phyloP scores from a whole-genome alignment of 2,329 filamentous ascomycete species.

The Arthrobotrys sinensis region DNA sequence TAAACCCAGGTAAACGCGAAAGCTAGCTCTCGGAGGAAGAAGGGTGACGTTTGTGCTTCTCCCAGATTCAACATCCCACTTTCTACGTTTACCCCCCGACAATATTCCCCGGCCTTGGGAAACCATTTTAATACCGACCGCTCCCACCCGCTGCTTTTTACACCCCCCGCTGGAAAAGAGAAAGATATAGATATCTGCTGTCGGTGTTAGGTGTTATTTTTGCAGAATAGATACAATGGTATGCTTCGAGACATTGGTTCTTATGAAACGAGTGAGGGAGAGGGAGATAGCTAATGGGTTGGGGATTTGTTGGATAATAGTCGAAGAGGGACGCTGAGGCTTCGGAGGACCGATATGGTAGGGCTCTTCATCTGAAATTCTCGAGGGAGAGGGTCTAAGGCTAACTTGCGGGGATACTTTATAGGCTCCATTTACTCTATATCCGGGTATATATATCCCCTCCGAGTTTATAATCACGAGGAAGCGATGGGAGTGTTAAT shows the following conservation, averaged over 20 bases:
- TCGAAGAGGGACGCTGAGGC: slow-evolving; percentile 68
- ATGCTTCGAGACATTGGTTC: too few relatives aligned
- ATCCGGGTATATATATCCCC: slow-evolving; percentile 72
- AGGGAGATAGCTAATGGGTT: slow-evolving; percentile 8
- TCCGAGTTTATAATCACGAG: slow-evolving; percentile 5
- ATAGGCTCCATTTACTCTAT: slow-evolving; percentile 79
- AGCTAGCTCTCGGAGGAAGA: slow-evolving; percentile 27
- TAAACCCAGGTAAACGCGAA: slow-evolving; percentile 15
- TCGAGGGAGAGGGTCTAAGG: slow-evolving; percentile 7
- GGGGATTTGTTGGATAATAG: slow-evolving; percentile 6
- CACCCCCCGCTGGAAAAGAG: background rate
- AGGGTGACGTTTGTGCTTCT: slow-evolving; percentile 27
- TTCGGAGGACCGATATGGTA: slow-evolving; percentile 74
- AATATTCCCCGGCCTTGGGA: background rate
- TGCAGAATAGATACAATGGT: too few relatives aligned
- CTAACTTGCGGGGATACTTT: slow-evolving; percentile 44
- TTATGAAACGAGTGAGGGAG: too few relatives aligned
- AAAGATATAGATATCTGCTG: background rate
- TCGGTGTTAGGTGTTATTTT: background rate
- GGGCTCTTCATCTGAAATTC: slow-evolving; percentile 61
- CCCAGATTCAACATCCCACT: slow-evolving; percentile 18
- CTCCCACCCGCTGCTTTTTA: background rate
- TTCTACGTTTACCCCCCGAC: background rate
- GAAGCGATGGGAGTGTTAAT: slow-evolving; percentile 23
- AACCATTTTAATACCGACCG: background rate